Conservation (phyloP, 2,329 filamentous ascomycete species). For the Fusarium palustre region DNA sequence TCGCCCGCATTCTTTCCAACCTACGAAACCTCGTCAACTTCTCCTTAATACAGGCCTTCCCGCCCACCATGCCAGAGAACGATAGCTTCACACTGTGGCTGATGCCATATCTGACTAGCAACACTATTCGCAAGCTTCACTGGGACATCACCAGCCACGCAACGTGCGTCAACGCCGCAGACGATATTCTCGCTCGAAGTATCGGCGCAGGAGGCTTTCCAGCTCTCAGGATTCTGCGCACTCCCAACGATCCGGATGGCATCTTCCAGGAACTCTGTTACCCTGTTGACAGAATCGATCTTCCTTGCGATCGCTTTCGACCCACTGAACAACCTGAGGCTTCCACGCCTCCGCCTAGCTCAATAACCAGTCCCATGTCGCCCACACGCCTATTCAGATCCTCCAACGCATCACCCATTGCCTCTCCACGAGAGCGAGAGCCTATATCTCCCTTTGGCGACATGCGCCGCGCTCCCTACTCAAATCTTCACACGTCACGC, state of each 20-base stretch:
- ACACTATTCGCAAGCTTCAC: constrained; percentile 65
- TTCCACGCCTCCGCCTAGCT: constrained; percentile 34
- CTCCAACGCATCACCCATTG: constrained; percentile 52
- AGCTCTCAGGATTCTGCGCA: constrained; percentile 66
- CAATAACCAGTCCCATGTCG: constrained; percentile 42
- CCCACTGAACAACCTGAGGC: constrained; percentile 26
- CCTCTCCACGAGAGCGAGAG: constrained; percentile 38
- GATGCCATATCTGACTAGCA: constrained; percentile 72
- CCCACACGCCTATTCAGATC: constrained; percentile 50
- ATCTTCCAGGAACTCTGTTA: constrained; percentile 76
- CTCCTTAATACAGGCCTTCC: constrained; percentile 65
- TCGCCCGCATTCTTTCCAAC: constrained; percentile 70
- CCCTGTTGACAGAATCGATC: constrained; percentile 67
- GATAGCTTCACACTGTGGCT: constrained; percentile 68
- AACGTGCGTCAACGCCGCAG: constrained; percentile 61
- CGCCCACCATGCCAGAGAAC: constrained; percentile 66
- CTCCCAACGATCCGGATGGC: constrained; percentile 77
- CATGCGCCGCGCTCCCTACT: constrained; percentile 50
- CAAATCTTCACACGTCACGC: constrained; percentile 64
- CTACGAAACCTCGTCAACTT: constrained; percentile 63
- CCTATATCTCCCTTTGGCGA: constrained; percentile 25
- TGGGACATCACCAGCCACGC: constrained; percentile 72
- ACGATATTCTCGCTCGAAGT: constrained; percentile 71
- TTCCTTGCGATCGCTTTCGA: constrained; percentile 62
- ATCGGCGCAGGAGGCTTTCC: constrained; percentile 74